Conservation (phyloP, 805 yeast genomes). For the Sugiyamaella americana region DNA sequence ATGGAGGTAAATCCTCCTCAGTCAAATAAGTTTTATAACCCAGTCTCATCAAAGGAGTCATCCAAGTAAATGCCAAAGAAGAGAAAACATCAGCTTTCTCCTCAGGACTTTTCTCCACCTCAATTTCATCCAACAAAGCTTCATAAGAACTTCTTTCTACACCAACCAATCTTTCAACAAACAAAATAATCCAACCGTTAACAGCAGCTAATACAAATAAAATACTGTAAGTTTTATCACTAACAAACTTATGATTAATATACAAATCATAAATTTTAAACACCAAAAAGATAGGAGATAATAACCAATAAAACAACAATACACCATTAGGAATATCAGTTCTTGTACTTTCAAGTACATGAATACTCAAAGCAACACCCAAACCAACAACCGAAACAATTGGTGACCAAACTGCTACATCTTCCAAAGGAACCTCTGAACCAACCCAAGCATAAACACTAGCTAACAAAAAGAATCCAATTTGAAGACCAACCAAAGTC, state of each 20-base stretch:
- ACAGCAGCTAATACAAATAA: conserved; percentile 34
- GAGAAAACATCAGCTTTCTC: conserved; percentile 68
- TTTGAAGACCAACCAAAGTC: conserved; percentile 18
- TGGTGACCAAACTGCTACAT: conserved; percentile 34
- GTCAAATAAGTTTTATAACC: conserved; percentile 58
- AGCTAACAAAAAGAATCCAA: conserved; percentile 12
- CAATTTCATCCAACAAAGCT: conserved; percentile 31
- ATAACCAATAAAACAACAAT: conserved; percentile 70
- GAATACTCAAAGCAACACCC: conserved; percentile 48
- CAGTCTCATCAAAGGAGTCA: conserved; percentile 73
- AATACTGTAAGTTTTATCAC: conserved; percentile 18
- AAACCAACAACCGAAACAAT: conserved; percentile 39
- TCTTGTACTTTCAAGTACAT: conserved; percentile 68
- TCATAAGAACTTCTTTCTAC: conserved; percentile 31
- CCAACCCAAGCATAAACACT: conserved; percentile 14
- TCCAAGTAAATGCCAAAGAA: conserved; percentile 79
- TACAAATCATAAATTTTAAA: conserved; percentile 24
- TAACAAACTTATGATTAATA: conserved; percentile 13
- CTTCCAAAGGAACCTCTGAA: conserved; percentile 26
- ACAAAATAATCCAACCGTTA: conserved; percentile 38
- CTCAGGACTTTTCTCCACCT: conserved; percentile 34
- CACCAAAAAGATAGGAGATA: conserved; percentile 46
- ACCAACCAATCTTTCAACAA: conserved; percentile 40
- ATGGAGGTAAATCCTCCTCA: conserved; percentile 63
- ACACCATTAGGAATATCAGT: conserved; percentile 59